Conservation (phyloP, 2,329 filamentous ascomycete genomes). For the Teratosphaeria nubilosa region DNA sequence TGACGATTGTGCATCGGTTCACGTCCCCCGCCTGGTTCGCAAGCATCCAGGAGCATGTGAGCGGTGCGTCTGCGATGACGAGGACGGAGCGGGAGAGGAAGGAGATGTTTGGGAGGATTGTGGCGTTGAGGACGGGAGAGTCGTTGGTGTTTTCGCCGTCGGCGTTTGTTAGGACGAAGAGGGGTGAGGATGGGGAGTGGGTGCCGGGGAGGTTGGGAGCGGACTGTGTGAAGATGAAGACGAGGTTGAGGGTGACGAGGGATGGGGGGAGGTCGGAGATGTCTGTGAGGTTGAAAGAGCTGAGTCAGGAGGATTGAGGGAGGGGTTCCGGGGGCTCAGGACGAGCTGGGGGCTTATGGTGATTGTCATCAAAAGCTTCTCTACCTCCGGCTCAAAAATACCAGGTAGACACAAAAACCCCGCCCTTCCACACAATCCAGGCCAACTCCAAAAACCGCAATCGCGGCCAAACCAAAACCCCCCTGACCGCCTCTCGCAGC, state of each 20-base stretch:
- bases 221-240: slow-evolving; percentile 18
- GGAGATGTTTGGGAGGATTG: slow-evolving; percentile 21
- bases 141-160: slow-evolving; percentile 24
- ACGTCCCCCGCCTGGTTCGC: slow-evolving; percentile 54
- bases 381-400: no score
- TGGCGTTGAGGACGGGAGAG: slow-evolving; percentile 22
- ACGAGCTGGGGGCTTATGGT: no score
- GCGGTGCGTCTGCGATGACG: slow-evolving; percentile 27
- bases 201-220: slow-evolving; percentile 7
- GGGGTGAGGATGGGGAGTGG: slow-evolving; percentile 9
- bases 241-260: slow-evolving; percentile 16
- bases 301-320: background rate
- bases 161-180: slow-evolving; percentile 15
- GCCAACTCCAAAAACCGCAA: no score
- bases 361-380: no score
- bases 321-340: no score
- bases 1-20: slow-evolving; percentile 66
- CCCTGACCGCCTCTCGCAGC: no score
- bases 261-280: slow-evolving; percentile 14
- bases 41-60: slow-evolving; percentile 38
- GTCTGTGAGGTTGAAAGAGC: background rate
- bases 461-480: no score
- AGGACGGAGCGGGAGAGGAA: slow-evolving; percentile 3
- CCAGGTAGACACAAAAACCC: no score
- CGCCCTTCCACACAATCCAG: no score